Base-by-base conservation (phyloP, 768 basidiomycete species). In the Botryobasidium botryosum region DNA sequence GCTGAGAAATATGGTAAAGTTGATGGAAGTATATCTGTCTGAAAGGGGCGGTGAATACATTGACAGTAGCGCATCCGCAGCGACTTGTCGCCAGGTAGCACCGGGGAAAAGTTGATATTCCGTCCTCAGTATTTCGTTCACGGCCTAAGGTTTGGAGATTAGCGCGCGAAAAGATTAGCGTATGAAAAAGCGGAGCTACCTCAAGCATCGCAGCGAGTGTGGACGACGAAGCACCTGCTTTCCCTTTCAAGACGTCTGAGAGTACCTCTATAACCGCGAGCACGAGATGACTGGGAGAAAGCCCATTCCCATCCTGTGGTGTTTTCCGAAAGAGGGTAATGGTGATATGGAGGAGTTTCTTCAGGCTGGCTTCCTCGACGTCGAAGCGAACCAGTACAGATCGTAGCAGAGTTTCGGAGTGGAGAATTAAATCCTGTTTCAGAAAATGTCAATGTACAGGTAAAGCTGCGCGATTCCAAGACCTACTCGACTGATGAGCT, bases 331-430 rank as follows among this genome's bases (percentile, higher is more conserved):
- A 65, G 13, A 68, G 51, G 12, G 60, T 61, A 3, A 65, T 60
- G 6, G 70, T 69, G 21, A 69, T 69, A 27, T 68, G 51, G 53
- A 79, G 58, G 1, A 79, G 58, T 4, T 63, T 64, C 6, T 61
- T 62, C 20, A 81, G 55, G 41, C 63, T 64, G 21, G 56, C 50
- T 3, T 60, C 56, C 6, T 61, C 61, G n/a, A 79, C 64, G 35
- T 58, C 48, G 46, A 74, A 66, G 43, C 77, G 68, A 29, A 63
- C 63, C 40, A 79, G 53, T 12, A 66, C 59, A 2, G 68, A 65
- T 37, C 79, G 66, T 18, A 84, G 59, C n/a, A 75, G 62, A 3
- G 68, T 72, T 49, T 81, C 79, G n/a, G 68, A 53, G 51, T 68
- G 71, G 2, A 62, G 51, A 8, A 82, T 54, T 38, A 85, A 56